A percentile compares a stretch with the other conserved stretches of the same genome.
Conservation (phyloP, 2,329 filamentous ascomycete species). For the Fusarium foetens region DNA sequence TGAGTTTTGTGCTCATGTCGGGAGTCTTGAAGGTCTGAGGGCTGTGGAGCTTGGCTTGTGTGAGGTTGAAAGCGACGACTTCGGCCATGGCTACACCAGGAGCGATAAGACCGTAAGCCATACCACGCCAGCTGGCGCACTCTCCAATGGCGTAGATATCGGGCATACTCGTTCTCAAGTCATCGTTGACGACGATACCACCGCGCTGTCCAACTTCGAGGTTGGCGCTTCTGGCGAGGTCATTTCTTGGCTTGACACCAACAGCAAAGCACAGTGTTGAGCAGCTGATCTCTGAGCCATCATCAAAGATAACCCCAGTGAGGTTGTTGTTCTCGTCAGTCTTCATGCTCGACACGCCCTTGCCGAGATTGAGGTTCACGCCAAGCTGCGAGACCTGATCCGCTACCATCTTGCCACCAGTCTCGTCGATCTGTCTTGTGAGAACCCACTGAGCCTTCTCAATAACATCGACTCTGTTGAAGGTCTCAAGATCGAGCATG, state of each 20-base stretch:
- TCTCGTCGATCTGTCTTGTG: constrained; percentile 81
- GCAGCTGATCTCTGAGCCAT: constrained; percentile 80
- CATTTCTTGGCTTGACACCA: constrained; percentile 83
- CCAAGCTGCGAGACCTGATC: constrained; percentile 83
- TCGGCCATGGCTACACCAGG: constrained; percentile 95
- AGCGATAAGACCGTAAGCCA: constrained; percentile 89
- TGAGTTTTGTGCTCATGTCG: constrained; percentile 90
- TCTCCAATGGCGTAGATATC: constrained; percentile 90
- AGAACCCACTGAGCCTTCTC: constrained; percentile 87
- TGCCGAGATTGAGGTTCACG: constrained; percentile 81
- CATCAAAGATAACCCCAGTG: constrained; percentile 80
- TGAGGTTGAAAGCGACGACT: constrained; percentile 89
- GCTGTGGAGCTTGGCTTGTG: constrained; percentile 78
- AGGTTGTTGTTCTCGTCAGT: constrained; percentile 75
- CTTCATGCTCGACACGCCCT: constrained; percentile 77
- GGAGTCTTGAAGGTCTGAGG: constrained; percentile 80
- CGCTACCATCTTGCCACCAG: constrained; percentile 83
- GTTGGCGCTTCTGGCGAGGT: constrained; percentile 75
- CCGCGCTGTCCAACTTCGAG: constrained; percentile 78
- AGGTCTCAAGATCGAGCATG: constrained; percentile 86
- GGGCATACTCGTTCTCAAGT: constrained; percentile 74
- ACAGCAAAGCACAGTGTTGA: constrained; percentile 91
- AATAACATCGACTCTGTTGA: constrained; percentile 78
- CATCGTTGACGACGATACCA: constrained; percentile 76
- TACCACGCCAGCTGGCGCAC: constrained; percentile 88